Evolutionary conservation across 371 early-diverging fungal species (phyloP), one percentile per base, ranked within the genome.

Genomic region (Umbelopsis sp.): DNA sequence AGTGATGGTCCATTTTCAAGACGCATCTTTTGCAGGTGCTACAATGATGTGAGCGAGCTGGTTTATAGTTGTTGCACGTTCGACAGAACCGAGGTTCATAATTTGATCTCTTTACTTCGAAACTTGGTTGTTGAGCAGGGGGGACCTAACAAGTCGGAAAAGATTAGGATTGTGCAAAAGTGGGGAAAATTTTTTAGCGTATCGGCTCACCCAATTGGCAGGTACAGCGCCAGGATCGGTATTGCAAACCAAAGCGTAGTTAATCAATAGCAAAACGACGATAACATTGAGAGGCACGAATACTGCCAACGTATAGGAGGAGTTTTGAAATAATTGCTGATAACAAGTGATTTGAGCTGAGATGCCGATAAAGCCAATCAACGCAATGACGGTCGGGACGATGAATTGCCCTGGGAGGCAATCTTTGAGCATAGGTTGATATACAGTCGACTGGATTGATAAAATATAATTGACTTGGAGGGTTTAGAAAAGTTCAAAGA

Each of bases 1-100:
- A 98, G 73, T 98, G 99, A 70, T 95, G 96, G 68, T 95, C 96
- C 94, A 94, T 94, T 76, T 94, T 94, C 38, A 94, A 82, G 22
- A 95, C 91, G 79, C 96, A 95, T 66, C 86, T 82, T 45, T 88
- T 82, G 76, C 96, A 95, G 25, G 80, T 75, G 16, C 89, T 81
- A 74, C 96, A 95, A 74, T 95, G 96, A 79, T 94, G 94, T 1
- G 91, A 75, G 37, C 95, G 83, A 11, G 94, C 92, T 24, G 96
- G 95, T 74, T 95, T 95, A 71, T 84, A 90, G 11, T 72, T 81
- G 25, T 89, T 79, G 71, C 96, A 95, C 25, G 84, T 87, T 69
- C 88, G 84, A 70, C 95, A 95, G 72, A 86, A 94, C 57, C 95
- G 85, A 24, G 92, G 92, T 63, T 79, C 80, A 46, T 81, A 81